These are phyloP conservation scores for Delphinella strobiligena DNA, from an alignment of 2,329 filamentous ascomycete genomes.

Conservation along the genomic window DNA sequence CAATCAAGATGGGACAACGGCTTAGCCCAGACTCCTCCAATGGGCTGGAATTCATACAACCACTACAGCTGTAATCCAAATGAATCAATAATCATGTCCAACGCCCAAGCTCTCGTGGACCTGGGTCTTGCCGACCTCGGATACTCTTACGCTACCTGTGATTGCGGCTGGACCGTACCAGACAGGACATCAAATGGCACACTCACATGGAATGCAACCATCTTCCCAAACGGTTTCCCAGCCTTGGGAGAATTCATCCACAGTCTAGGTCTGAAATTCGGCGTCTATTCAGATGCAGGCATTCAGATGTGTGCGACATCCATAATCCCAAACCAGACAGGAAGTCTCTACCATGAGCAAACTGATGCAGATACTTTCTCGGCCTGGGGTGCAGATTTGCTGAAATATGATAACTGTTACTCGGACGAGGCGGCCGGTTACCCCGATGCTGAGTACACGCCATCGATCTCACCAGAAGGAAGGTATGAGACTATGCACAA, in stretches of 20 bases:
- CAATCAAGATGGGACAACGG: slow-evolving; percentile 6
- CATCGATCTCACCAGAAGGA: slow-evolving; percentile 26
- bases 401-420: slow-evolving; percentile 41
- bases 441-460: slow-evolving; percentile 31
- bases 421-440: slow-evolving; percentile 41
- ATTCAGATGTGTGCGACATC: slow-evolving; percentile 14
- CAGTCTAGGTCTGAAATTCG: slow-evolving; percentile 37
- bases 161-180: slow-evolving; percentile 44
- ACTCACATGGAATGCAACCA: slow-evolving; percentile 37
- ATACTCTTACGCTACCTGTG: slow-evolving; percentile 44
- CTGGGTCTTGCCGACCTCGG: slow-evolving; percentile 40
- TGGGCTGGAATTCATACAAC: slow-evolving; percentile 48
- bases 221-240: slow-evolving; percentile 41
- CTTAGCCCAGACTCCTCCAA: slow-evolving; percentile 8
- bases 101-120: slow-evolving; percentile 42
- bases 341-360: slow-evolving; percentile 24
- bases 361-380: slow-evolving; percentile 30
- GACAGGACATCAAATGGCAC: slow-evolving; percentile 29
- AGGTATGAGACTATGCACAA: slow-evolving; percentile 37
- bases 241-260: slow-evolving; percentile 40
- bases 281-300: slow-evolving; percentile 35
- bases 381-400: slow-evolving; percentile 27
- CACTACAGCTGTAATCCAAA: slow-evolving; percentile 39
- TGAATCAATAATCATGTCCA: slow-evolving; percentile 37
- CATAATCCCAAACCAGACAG: slow-evolving; percentile 9